A percentile compares a stretch with the other conserved stretches of the same genome.
phyloP scores from a whole-genome alignment of 2,329 filamentous ascomycete genomes.

The Ascosphaera apis region DNA sequence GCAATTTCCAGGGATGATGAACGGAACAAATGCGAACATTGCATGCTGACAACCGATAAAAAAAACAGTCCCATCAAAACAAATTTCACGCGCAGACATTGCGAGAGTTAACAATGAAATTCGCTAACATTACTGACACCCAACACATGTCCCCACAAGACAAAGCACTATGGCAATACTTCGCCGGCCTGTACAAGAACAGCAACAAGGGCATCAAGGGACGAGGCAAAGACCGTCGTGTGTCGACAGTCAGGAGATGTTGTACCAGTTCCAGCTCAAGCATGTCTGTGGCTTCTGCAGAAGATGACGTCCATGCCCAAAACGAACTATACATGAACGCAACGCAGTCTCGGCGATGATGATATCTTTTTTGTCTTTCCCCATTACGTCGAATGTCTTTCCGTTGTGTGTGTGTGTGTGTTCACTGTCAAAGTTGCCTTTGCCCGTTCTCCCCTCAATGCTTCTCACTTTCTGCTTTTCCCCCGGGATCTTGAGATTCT shows the following conservation, averaged over 20 bases:
- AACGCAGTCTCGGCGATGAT: background rate
- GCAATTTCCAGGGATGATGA: conserved; percentile 1
- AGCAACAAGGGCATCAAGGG: conserved; percentile 98
- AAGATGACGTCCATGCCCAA: conserved; percentile 2
- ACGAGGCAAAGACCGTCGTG: conserved; percentile 53
- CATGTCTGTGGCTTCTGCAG: too few relatives aligned
- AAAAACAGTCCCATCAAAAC: conserved; percentile 59
- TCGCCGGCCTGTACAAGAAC: conserved; percentile 79
- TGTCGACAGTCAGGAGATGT: conserved; percentile 13
- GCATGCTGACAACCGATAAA: too few relatives aligned
- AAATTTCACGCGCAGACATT: conserved; percentile 69
- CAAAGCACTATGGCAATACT: conserved; percentile 62
- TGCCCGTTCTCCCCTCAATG: too few relatives aligned
- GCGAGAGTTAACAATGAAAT: conserved; percentile 43
- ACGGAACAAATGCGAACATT: conserved; percentile 4
- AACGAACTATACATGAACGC: background rate
- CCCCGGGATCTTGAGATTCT: too few relatives aligned
- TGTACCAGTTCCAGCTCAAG: conserved; percentile 4
- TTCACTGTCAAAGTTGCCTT: too few relatives aligned
- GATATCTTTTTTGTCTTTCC: too few relatives aligned
- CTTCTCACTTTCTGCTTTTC: too few relatives aligned
- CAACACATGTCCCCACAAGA: conserved; percentile 44
- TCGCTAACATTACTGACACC: conserved; percentile 38
- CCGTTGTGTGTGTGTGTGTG: too few relatives aligned
- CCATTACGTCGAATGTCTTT: too few relatives aligned